A percentile compares a stretch with the other conserved stretches of the same genome.
Conservation (phyloP, 768 basidiomycete species). For the Lactarius trivialis region DNA sequence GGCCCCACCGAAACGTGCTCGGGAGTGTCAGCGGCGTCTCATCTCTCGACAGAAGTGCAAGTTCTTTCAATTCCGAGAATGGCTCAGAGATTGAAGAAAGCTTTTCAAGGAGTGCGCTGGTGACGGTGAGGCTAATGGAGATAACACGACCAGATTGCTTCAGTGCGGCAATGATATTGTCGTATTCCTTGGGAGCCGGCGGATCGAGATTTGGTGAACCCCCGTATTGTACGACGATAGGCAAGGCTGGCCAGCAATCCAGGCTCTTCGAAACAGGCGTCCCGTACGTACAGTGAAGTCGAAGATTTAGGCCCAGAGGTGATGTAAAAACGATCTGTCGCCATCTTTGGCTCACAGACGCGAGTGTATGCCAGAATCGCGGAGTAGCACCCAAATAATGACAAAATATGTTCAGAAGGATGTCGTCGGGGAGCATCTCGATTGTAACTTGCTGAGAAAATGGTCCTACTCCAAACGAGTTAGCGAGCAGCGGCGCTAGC, state of each 20-base stretch:
- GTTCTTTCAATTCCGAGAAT: not conserved
- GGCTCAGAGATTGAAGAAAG: not conserved
- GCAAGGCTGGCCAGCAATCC: not conserved
- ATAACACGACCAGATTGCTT: not conserved
- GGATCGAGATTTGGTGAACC: not conserved
- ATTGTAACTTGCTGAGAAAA: not conserved
- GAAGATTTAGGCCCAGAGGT: not conserved
- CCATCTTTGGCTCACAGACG: not conserved
- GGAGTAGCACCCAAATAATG: not conserved
- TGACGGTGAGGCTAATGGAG: not conserved
- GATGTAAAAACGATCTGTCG: not conserved
- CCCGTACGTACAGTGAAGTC: not conserved
- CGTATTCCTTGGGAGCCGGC: not conserved
- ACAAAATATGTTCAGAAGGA: not conserved
- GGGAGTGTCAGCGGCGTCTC: too few relatives aligned
- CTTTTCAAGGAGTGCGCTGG: not conserved
- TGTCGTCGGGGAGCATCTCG: not conserved
- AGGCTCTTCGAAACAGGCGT: not conserved
- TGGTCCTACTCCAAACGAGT: not conserved
- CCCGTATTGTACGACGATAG: not conserved
- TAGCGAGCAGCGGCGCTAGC: not conserved
- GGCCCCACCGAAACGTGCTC: too few relatives aligned
- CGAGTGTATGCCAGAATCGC: not conserved
- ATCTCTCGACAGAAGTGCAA: not conserved
- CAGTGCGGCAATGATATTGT: not conserved